A percentile compares a stretch with the other conserved stretches of the same genome.
These are phyloP conservation scores for Rheum nobile DNA, from an alignment of 148 eudicot genomes.

Conservation along the genomic window DNA sequence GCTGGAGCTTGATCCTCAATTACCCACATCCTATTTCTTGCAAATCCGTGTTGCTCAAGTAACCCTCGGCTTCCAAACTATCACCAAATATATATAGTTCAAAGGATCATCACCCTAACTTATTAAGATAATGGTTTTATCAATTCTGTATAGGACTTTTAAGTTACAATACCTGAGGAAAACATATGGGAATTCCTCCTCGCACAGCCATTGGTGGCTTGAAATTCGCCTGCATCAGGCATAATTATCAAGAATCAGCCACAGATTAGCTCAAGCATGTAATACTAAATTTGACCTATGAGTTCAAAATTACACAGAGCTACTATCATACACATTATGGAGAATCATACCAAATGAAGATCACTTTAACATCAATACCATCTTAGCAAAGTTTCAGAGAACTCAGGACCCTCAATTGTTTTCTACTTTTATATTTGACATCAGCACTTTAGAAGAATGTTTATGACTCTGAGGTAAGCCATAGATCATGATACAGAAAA, in stretches of 20 bases:
- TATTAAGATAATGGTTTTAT: not conserved
- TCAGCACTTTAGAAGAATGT: not conserved
- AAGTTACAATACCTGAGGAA: slow-evolving; percentile 61
- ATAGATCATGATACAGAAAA: not conserved
- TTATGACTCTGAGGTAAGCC: not conserved
- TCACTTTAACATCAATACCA: not conserved
- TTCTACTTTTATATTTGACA: not conserved
- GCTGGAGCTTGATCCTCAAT: slow-evolving; percentile 42
- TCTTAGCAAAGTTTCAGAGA: not conserved
- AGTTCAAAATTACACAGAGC: too few species aligned
- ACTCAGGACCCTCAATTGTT: not conserved
- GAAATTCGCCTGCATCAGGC: slow-evolving; percentile 36
- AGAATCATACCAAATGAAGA: not conserved
- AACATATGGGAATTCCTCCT: slow-evolving; percentile 91
- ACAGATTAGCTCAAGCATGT: not conserved
- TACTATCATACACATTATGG: too few species aligned
- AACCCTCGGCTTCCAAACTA: slow-evolving; percentile 56
- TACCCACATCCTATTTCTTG: slow-evolving; percentile 47
- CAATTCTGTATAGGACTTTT: not conserved
- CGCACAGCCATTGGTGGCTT: slow-evolving; percentile 63
- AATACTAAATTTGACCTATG: too few species aligned
- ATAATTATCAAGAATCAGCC: not conserved
- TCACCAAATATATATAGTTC: not conserved
- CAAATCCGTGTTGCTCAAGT: slow-evolving; percentile 63
- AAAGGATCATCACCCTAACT: not conserved